These are phyloP conservation scores for Juglanconis oblonga DNA, from an alignment of 2,329 filamentous ascomycete genomes.

Conservation along the genomic window DNA sequence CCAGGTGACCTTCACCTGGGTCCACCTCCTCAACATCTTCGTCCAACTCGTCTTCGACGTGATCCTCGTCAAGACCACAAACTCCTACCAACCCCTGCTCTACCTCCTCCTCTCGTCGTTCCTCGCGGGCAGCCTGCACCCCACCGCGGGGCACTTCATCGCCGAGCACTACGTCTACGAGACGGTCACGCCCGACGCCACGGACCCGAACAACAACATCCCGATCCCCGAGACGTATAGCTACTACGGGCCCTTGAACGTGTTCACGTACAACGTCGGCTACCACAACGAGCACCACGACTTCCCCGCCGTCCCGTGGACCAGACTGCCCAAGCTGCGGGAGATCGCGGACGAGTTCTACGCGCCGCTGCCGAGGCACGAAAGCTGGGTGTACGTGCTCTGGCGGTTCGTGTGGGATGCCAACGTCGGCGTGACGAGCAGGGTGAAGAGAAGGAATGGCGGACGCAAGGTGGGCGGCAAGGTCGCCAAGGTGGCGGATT, in stretches of 20 bases:
- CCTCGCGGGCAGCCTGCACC: constrained; percentile 89
- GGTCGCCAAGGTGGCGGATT: constrained; percentile 45
- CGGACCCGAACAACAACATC: constrained; percentile 56
- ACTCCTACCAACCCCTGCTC: constrained; percentile 61
- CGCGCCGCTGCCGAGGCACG: constrained; percentile 77
- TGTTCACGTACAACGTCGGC: constrained; percentile 94
- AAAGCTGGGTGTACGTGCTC: constrained; percentile 88
- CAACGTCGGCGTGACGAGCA: constrained; percentile 83
- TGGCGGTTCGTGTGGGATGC: constrained; percentile 95
- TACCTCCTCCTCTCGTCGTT: constrained; percentile 91
- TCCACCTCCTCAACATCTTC: constrained; percentile 79
- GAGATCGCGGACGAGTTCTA: constrained; percentile 89
- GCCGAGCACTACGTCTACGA: constrained; percentile 91
- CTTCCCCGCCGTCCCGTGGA: constrained; percentile 97
- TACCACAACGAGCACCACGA: constrained; percentile 99
- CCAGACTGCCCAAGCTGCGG: constrained; percentile 72
- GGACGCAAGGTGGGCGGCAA: constrained; percentile 54
- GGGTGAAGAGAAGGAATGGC: constrained; percentile 87
- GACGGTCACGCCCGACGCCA: constrained; percentile 53
- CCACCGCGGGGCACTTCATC: constrained; percentile 96
- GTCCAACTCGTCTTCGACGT: constrained; percentile 78
- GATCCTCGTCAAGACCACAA: constrained; percentile 56
- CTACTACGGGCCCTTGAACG: constrained; percentile 91
- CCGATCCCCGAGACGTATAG: constrained; percentile 90
- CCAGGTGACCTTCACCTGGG: constrained; percentile 78